Evolutionary conservation across 1,284 basidiomycete species (phyloP).

Genomic region (Fomitiporia mediterranea): DNA sequence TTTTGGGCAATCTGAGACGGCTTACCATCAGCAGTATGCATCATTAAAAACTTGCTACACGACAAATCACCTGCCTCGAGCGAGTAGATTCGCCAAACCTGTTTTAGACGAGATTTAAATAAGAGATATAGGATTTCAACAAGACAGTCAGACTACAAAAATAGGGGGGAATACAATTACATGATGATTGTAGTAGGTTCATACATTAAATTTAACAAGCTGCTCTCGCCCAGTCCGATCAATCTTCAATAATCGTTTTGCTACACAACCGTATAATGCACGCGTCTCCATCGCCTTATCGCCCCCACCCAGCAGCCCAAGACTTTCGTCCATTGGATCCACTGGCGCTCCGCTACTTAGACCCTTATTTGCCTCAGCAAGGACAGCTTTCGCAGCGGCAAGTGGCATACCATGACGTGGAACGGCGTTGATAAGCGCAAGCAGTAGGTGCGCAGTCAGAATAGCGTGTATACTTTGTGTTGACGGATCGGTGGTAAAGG

Average conservation of each 20-base stretch:
- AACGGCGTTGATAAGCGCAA: slow-evolving; percentile 47
- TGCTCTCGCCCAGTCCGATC: slow-evolving; percentile 69
- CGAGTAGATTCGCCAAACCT: too few relatives aligned
- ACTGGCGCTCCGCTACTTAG: not conserved
- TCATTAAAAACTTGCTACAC: too few relatives aligned
- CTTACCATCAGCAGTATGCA: too few relatives aligned
- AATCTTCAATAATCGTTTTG: slow-evolving; percentile 69
- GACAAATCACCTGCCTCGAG: too few relatives aligned
- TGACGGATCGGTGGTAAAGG: slow-evolving; percentile 32
- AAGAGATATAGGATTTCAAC: too few relatives aligned
- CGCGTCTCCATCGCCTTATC: slow-evolving; percentile 33
- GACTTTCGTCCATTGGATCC: not conserved
- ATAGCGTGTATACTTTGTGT: slow-evolving; percentile 58
- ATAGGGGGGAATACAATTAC: not conserved
- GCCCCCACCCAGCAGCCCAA: slow-evolving; percentile 3
- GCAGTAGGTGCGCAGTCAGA: slow-evolving; percentile 59
- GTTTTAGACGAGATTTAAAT: too few relatives aligned
- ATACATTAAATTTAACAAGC: slow-evolving; percentile 62
- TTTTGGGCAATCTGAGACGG: too few relatives aligned
- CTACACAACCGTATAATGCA: slow-evolving; percentile 48
- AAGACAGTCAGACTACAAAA: too few relatives aligned
- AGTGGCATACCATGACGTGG: slow-evolving; percentile 54
- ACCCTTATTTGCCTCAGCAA: slow-evolving; percentile 36
- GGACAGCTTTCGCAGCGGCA: slow-evolving; percentile 55
- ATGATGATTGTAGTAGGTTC: too few relatives aligned